Percentiles rank a stretch among this genome's conserved stretches.
These are phyloP conservation scores for Wickerhamomyces sp. DNA, from an alignment of 1,139 yeast species.

Conservation along the genomic window DNA sequence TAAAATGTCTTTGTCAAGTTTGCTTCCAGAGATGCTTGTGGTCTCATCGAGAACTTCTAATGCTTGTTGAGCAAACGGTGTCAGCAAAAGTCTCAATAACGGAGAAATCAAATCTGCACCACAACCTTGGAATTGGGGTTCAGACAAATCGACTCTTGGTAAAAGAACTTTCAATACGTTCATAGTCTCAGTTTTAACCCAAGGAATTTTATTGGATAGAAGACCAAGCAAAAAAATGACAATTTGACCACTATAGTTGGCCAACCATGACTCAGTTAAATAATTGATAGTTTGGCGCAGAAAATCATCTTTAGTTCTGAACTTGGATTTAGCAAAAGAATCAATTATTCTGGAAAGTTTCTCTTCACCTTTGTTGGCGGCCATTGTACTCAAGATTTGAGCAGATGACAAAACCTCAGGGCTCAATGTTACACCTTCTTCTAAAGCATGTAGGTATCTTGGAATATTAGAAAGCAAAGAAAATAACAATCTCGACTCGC, in stretches of 20 bases:
- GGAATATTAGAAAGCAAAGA: conserved; percentile 80
- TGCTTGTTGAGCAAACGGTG: conserved; percentile 86
- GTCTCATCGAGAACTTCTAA: conserved; percentile 87
- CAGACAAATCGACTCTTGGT: conserved; percentile 69
- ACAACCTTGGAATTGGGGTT: conserved; percentile 79
- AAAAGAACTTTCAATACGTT: conserved; percentile 67
- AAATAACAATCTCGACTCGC: conserved; percentile 61
- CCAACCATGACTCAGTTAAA: conserved; percentile 63
- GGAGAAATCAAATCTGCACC: conserved; percentile 97
- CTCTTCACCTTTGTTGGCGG: conserved; percentile 50
- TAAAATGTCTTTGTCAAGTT: conserved; percentile 84
- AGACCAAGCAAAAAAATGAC: conserved; percentile 74
- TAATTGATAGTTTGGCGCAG: conserved; percentile 73
- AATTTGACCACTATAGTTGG: conserved; percentile 68
- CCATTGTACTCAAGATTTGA: conserved; percentile 50
- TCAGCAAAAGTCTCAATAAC: conserved; percentile 68
- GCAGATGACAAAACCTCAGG: conserved; percentile 58
- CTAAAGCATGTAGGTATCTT: conserved; percentile 75
- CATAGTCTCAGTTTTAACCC: conserved; percentile 82
- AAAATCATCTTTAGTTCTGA: conserved; percentile 86
- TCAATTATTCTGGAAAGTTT: conserved; percentile 68
- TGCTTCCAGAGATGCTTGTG: conserved; percentile 80
- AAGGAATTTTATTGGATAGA: conserved; percentile 65
- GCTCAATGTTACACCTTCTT: conserved; percentile 43
- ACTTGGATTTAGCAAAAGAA: conserved; percentile 71